phyloP scores from a whole-genome alignment of 2,329 filamentous ascomycete genomes.

The Talaromyces rugulosus region DNA sequence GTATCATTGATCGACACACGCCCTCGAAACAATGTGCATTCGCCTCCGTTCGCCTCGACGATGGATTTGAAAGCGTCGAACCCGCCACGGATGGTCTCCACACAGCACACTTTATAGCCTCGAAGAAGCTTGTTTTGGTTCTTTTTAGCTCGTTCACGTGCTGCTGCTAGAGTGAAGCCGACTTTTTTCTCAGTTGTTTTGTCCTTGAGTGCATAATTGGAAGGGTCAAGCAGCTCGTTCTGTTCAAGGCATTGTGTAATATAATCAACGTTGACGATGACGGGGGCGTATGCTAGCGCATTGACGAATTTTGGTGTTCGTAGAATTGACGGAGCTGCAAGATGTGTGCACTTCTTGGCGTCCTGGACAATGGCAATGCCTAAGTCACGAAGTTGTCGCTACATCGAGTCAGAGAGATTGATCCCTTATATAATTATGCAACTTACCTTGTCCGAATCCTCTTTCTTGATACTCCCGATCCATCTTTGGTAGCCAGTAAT shows the following conservation, averaged over 20 bases:
- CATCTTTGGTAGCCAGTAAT: constrained; percentile 82
- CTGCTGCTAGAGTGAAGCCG: constrained; percentile 64
- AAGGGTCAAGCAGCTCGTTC: constrained; percentile 59
- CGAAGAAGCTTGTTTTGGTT: constrained; percentile 74
- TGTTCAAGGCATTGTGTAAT: constrained; percentile 71
- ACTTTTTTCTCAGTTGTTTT: constrained; percentile 67
- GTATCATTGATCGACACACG: constrained; percentile 59
- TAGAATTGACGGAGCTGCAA: constrained; percentile 81
- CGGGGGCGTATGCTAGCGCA: constrained; percentile 75
- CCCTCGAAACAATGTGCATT: constrained; percentile 71
- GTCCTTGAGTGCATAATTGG: constrained; percentile 68
- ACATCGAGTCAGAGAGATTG: constrained; percentile 12
- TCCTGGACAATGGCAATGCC: constrained; percentile 79
- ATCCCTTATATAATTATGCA: constrained; percentile 9
- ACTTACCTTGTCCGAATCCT: constrained; percentile 75
- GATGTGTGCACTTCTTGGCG: constrained; percentile 71
- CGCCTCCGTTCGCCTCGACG: constrained; percentile 81
- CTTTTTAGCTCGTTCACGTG: constrained; percentile 65
- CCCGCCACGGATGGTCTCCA: constrained; percentile 72
- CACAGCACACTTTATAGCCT: constrained; percentile 78
- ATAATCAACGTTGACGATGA: constrained; percentile 72
- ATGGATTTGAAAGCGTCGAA: constrained; percentile 82
- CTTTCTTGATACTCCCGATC: constrained; percentile 67
- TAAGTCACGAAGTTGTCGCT: constrained; percentile 77
- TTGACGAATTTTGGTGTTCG: constrained; percentile 92